Percentiles rank a stretch among this genome's conserved stretches.
Evolutionary conservation across 2,329 filamentous ascomycete species (phyloP).

Genomic region (Camillea tinctor): DNA sequence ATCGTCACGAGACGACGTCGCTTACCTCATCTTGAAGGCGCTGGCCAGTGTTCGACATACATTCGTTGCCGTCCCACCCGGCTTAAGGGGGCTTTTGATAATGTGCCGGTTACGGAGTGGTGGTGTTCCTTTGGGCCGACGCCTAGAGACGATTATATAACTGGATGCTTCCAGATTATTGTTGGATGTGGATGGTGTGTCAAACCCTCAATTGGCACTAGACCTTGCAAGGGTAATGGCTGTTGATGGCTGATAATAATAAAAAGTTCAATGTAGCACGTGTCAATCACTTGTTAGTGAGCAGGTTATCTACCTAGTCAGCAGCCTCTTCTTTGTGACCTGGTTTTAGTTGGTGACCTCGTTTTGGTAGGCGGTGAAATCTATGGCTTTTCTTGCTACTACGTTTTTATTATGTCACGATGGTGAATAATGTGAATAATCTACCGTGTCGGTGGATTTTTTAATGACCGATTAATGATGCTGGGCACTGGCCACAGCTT

Average conservation of each 20-base stretch:
- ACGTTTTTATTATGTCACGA: no score
- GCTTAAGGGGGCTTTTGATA: slow-evolving; percentile 13
- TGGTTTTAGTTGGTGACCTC: neutral
- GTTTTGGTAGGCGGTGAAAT: neutral
- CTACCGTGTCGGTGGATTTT: neutral
- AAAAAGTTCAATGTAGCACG: neutral
- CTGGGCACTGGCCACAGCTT: neutral
- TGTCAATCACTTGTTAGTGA: neutral
- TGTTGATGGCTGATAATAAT: neutral
- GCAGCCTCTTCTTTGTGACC: no score
- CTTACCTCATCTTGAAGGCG: slow-evolving; percentile 61
- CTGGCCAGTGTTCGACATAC: slow-evolving; percentile 42
- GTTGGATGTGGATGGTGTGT: slow-evolving; percentile 4
- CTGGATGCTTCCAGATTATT: neutral
- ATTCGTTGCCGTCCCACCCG: slow-evolving; percentile 35
- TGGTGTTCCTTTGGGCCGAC: neutral
- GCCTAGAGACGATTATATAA: neutral
- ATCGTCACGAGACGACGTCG: slow-evolving; percentile 1
- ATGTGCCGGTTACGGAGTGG: neutral
- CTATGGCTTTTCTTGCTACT: neutral
- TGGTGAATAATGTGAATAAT: no score
- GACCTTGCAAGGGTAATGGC: neutral
- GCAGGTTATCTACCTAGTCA: no score
- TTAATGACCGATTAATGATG: neutral
- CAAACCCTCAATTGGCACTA: neutral